Evolutionary conservation across 2,329 filamentous ascomycete genomes (phyloP).

Genomic region (Aspergillus phoenicis): DNA sequence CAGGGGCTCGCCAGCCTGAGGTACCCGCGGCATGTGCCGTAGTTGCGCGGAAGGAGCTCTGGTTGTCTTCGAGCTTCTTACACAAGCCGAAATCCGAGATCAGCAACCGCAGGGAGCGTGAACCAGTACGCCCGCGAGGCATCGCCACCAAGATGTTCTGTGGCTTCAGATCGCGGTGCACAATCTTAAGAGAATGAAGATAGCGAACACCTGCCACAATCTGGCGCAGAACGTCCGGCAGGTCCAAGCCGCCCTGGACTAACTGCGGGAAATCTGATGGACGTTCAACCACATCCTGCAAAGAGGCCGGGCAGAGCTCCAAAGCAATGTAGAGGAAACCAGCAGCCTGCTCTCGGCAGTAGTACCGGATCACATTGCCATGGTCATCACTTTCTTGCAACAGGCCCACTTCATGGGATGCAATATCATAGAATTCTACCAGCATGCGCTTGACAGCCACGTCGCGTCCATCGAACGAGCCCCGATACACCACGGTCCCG

Average conservation of each 20-base stretch:
- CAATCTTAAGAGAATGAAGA: constrained; percentile 87
- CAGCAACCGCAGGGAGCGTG: constrained; percentile 75
- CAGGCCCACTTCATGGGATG: constrained; percentile 87
- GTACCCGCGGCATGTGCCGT: constrained; percentile 93
- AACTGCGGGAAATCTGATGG: constrained; percentile 68
- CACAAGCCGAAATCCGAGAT: constrained; percentile 98
- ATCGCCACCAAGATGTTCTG: constrained; percentile 90
- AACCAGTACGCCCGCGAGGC: constrained; percentile 54
- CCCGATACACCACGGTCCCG: constrained; percentile 93
- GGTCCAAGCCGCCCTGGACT: constrained; percentile 66
- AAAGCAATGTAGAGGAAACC: constrained; percentile 96
- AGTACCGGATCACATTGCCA: constrained; percentile 95
- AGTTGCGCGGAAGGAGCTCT: constrained; percentile 91
- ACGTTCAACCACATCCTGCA: constrained; percentile 87
- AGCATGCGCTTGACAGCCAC: constrained; percentile 98
- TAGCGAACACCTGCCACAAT: constrained; percentile 88
- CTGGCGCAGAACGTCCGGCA: constrained; percentile 80
- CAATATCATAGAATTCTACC: constrained; percentile 92
- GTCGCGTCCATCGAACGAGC: constrained; percentile 88
- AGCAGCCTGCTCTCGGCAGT: constrained; percentile 82
- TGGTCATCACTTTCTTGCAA: constrained; percentile 94
- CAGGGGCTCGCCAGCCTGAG: constrained; percentile 93
- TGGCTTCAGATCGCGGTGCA: constrained; percentile 95
- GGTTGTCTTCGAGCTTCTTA: constrained; percentile 92
- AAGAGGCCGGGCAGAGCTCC: constrained; percentile 88